phyloP scores from a whole-genome alignment of 2,329 filamentous ascomycete genomes.

The Ascochyta lentis region DNA sequence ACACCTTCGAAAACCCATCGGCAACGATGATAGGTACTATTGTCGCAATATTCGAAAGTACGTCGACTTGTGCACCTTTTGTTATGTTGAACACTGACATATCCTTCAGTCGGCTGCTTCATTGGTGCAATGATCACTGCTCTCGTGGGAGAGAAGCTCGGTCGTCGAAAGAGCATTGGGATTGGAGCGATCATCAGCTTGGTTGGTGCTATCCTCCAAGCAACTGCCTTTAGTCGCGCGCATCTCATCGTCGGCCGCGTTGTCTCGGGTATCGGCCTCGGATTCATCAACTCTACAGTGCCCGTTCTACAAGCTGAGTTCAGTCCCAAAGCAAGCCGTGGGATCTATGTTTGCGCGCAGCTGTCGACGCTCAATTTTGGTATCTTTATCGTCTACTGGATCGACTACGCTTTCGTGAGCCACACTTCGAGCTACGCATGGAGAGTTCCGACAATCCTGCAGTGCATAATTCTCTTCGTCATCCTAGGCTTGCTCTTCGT shows the following conservation, averaged over 20 bases:
- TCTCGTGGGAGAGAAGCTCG: conserved; percentile 62
- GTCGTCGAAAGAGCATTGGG: conserved; percentile 46
- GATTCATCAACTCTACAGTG: conserved; percentile 26
- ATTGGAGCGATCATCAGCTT: conserved; percentile 25
- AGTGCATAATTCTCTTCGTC: conserved; percentile 17
- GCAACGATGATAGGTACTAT: conserved; percentile 28
- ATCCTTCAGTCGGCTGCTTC: conserved; percentile 49
- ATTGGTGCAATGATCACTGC: conserved; percentile 45
- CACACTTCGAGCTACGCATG: conserved; percentile 26
- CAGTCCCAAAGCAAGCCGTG: conserved; percentile 26
- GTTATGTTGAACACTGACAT: background rate
- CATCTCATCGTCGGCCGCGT: conserved; percentile 28
- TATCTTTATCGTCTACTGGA: conserved; percentile 27
- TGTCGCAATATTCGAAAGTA: conserved; percentile 30
- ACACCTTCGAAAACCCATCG: conserved; percentile 21
- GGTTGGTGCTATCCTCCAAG: conserved; percentile 23
- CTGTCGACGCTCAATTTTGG: conserved; percentile 26
- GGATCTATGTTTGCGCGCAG: conserved; percentile 27
- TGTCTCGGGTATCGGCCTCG: conserved; percentile 41
- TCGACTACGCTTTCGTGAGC: conserved; percentile 22
- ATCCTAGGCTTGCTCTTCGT: conserved; percentile 17
- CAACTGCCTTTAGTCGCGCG: conserved; percentile 19
- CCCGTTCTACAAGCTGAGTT: conserved; percentile 26
- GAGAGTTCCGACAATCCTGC: conserved; percentile 23
- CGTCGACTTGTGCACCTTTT: background rate